Base-by-base conservation (phyloP, 768 basidiomycete species). In the Sistotremastrum niveocremeum region DNA sequence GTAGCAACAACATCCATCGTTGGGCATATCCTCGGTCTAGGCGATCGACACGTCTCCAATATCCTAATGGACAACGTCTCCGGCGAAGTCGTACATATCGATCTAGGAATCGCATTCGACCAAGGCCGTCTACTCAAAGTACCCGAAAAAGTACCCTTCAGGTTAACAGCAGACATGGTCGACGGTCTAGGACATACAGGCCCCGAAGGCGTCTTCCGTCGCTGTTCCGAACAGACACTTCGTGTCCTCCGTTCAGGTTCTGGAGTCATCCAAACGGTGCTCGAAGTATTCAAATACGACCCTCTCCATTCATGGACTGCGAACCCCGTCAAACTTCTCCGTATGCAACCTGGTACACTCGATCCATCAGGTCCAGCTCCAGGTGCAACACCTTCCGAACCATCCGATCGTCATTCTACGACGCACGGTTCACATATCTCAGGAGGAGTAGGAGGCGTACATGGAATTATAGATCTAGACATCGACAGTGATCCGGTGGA, bases 251-350 rank as follows among this genome's bases (percentile, higher is more conserved):
- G 93, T 7, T 80, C 84, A 36, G 76, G 80, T 7, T 86, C 87
- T 0, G 84, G 81, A 34, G 77, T 94, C 39, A 81, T 99, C 56
- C 77, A 91, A 74, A 97, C 93, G 1, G 84, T 99, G 3, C 70
- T 99, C 35, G 93, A 95, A 56, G 94, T 97, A 9, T 95, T 98
- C 76, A 89, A 86, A 60, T 78, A 94, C 57, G 94, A 99, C 60
- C 94, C 95, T 4, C 71, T 99, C 12, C 86, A 97, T 55, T 81
- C 78, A 32, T 98, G 94, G 93, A 82, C 82, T 3, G 81, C 81
- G 55, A 86, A 77, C 58, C 82, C 84, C 48, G 60, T 79, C 53
- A 86, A 84, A 62, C 62, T 86, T 35, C 72, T 79, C 57, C 72
- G 72, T 33, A 77, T 72, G 9, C 84, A 84, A 55, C 20, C 20